Conservation (phyloP, 768 basidiomycete species). For the Boletus subcaerulescens region DNA sequence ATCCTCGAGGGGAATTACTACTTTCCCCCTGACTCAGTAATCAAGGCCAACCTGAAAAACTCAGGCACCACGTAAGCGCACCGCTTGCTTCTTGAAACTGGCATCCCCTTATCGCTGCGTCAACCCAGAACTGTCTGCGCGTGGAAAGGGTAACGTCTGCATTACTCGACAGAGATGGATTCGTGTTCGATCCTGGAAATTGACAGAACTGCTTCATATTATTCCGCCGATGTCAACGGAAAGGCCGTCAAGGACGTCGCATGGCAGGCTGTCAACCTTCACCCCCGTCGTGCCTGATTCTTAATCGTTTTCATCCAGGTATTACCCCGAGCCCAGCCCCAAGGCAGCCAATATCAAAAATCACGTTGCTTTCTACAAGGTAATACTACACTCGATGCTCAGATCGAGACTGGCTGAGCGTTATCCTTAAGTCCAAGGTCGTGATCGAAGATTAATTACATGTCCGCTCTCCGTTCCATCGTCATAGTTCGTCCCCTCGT, state of each 20-base stretch:
- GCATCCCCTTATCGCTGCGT: background rate
- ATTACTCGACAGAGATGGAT: background rate
- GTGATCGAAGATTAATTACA: constrained; percentile 13
- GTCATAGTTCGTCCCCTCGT: background rate
- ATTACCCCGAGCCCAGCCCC: constrained; percentile 56
- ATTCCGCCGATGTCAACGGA: constrained; percentile 51
- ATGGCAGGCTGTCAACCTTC: constrained; percentile 44
- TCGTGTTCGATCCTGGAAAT: background rate
- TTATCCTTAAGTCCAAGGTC: constrained; percentile 18
- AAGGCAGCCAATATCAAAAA: constrained; percentile 61
- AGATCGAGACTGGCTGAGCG: background rate
- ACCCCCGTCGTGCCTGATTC: background rate
- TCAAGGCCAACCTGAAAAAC: constrained; percentile 40
- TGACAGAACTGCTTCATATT: constrained; percentile 61
- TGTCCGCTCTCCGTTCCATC: no score
- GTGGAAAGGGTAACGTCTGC: constrained; percentile 63
- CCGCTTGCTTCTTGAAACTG: background rate
- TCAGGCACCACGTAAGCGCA: constrained; percentile 53
- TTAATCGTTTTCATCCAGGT: constrained; percentile 42
- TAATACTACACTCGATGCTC: constrained; percentile 18
- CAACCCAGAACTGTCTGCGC: constrained; percentile 48
- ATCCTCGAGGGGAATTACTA: constrained; percentile 70
- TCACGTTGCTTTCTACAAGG: constrained; percentile 80
- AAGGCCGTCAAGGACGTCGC: constrained; percentile 55
- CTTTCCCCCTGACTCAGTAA: constrained; percentile 60